phyloP scores from a whole-genome alignment of 2,329 filamentous ascomycete species.

The Phaeophleospora eucalypticola region DNA sequence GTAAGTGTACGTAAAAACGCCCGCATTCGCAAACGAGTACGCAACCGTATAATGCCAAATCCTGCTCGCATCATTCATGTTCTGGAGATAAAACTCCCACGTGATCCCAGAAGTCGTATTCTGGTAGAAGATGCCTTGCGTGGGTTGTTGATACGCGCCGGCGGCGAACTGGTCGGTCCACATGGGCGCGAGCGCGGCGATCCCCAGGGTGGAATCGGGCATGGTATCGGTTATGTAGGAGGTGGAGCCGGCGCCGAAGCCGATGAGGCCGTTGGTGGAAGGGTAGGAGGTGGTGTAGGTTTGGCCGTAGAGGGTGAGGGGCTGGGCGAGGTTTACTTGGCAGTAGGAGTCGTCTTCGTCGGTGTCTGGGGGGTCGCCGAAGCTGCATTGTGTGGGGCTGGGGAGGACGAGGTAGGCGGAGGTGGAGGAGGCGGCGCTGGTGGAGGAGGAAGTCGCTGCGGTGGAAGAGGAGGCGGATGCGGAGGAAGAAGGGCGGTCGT shows the following conservation, averaged over 20 bases:
- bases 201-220: constrained; percentile 25
- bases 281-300: constrained; percentile 22
- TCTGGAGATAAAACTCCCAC: constrained; percentile 30
- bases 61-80: constrained; percentile 14
- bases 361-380: constrained; percentile 24
- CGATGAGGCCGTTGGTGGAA: constrained; percentile 31
- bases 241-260: constrained; percentile 25
- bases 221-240: constrained; percentile 24
- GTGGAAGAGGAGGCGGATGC: constrained; percentile 2
- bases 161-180: constrained; percentile 33
- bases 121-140: constrained; percentile 34
- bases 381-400: constrained; percentile 30
- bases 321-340: constrained; percentile 29
- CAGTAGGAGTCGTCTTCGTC: constrained; percentile 34
- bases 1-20: constrained; percentile 30
- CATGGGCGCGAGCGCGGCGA: constrained; percentile 28
- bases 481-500: constrained; percentile 3
- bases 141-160: constrained; percentile 8
- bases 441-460: constrained; percentile 3
- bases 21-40: constrained; percentile 28
- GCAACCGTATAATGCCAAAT: constrained; percentile 32
- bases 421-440: constrained; percentile 10
- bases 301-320: constrained; percentile 24
- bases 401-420: constrained; percentile 24
- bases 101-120: constrained; percentile 24